Percentiles rank a stretch among this genome's conserved stretches.
Conservation (phyloP, 345 rosid species). For the Pistacia integerrima region DNA sequence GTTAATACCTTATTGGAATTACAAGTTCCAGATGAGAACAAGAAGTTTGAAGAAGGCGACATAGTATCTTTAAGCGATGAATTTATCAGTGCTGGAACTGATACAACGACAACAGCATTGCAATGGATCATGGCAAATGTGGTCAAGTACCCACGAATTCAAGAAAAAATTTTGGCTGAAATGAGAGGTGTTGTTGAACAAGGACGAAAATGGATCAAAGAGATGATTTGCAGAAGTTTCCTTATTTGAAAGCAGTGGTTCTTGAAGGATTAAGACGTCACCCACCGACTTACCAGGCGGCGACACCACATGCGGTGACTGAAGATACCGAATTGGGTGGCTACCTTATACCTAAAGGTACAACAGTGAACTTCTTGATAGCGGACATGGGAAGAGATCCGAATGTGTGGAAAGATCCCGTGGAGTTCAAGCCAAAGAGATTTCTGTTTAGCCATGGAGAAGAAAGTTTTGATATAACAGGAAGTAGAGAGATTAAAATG, state of each 20-base stretch:
- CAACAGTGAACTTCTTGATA: slow-evolving; percentile 25
- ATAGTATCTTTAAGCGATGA: neutral
- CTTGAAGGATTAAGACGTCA: too few species aligned
- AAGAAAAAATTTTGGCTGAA: too few species aligned
- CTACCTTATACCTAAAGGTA: slow-evolving; percentile 20
- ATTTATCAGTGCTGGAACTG: slow-evolving; percentile 20
- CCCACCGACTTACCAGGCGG: too few species aligned
- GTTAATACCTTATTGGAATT: slow-evolving; percentile 16
- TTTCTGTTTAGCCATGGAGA: neutral
- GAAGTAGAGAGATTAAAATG: slow-evolving; percentile 24
- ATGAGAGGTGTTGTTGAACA: too few species aligned
- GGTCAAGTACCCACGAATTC: too few species aligned
- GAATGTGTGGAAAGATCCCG: slow-evolving; percentile 27
- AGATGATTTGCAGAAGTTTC: slow-evolving; percentile 15
- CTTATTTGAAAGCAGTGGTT: slow-evolving; percentile 1
- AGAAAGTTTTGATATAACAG: slow-evolving; percentile 6
- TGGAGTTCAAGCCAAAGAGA: slow-evolving; percentile 27
- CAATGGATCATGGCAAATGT: neutral
- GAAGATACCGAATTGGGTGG: slow-evolving; percentile 15
- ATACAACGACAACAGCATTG: slow-evolving; percentile 13
- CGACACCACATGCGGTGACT: neutral
- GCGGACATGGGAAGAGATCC: slow-evolving; percentile 30
- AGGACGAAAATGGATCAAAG: neutral
- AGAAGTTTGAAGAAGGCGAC: too few species aligned
- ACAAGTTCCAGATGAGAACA: neutral